A percentile compares a stretch with the other conserved stretches of the same genome.
Evolutionary conservation across 805 yeast genomes (phyloP).

Genomic region (Saccharomycopsis selenospora): DNA sequence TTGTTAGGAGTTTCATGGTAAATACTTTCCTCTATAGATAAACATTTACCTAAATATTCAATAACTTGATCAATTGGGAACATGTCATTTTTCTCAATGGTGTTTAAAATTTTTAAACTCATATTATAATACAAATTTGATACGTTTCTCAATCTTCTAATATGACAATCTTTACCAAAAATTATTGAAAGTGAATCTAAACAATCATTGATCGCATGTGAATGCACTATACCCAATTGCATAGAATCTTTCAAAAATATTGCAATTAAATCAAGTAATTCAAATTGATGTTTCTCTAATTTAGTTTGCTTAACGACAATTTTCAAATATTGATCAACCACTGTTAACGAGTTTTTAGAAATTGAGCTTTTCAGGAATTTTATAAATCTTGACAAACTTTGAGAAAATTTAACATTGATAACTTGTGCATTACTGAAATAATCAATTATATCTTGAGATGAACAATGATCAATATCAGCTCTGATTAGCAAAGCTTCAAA

Average conservation of each 20-base stretch:
- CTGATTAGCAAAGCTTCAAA: no score
- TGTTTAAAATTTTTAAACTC: slow-evolving; percentile 26
- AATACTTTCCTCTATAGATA: slow-evolving; percentile 30
- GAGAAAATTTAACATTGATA: background rate
- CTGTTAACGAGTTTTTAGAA: background rate
- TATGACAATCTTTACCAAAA: slow-evolving; percentile 25
- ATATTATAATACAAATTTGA: slow-evolving; percentile 39
- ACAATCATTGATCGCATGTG: slow-evolving; percentile 12
- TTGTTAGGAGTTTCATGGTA: slow-evolving; percentile 10
- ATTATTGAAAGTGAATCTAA: slow-evolving; percentile 22
- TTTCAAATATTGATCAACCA: background rate
- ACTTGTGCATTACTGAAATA: background rate
- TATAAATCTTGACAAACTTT: background rate
- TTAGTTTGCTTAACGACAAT: background rate
- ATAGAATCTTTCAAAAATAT: background rate
- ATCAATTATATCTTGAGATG: background rate
- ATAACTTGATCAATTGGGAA: slow-evolving; percentile 18
- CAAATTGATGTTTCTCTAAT: background rate
- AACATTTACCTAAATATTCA: slow-evolving; percentile 25
- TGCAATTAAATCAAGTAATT: background rate
- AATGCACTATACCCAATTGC: slow-evolving; percentile 5
- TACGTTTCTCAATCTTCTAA: slow-evolving; percentile 38
- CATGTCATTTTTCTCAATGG: slow-evolving; percentile 12
- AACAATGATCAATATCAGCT: background rate
- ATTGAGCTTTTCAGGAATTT: background rate